Evolutionary conservation across 2,329 filamentous ascomycete genomes (phyloP), one percentile per base, ranked within the genome.

Genomic region (Alternaria atra): DNA sequence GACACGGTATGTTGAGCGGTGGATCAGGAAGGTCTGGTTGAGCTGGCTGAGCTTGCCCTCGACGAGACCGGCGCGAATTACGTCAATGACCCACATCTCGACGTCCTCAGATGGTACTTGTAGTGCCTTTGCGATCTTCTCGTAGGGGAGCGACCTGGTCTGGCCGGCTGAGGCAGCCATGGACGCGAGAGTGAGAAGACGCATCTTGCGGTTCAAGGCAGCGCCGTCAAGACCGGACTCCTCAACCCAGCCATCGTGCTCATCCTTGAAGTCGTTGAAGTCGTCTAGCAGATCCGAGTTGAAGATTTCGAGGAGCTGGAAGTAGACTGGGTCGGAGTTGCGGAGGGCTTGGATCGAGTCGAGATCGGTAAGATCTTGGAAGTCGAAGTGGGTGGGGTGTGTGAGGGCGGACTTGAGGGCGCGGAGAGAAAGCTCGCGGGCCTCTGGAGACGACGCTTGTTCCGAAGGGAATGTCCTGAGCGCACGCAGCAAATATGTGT

Each of bases 81-180:
- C 94, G 79, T 99, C 95, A 75, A 99, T 99, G 69, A 96, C 93
- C 95, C 95, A 99, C 86, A 94, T 91, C 86, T 99, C 95, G 42
- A 98, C 93, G 66, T 98, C 93, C 66, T 91, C 89, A 47, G 83
- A 77, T 46, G 92, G 89, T 57, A 99, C 89, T 80, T 95, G 91
- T 47, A 99, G 88, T 6, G 93, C 91, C 77, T 90, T 90, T 67
- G 91, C 88, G 76, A 99, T 97, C 75, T 87, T 87, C 68, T 86
- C 85, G 82, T 99, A 99, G 63, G 94, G 90, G 54, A 99, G 90
- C 75, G 95, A 93, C 74, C 94, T 91, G 73, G 89, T 92, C 63
- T 91, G 90, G 23, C 79, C 77, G 27, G 91, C 91, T 69, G 91
- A 89, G 37, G 94, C 93, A 20, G 94, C 93, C 67, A 98, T 86